Conservation (phyloP, 345 rosid genomes). For the Pistacia atlantica region DNA sequence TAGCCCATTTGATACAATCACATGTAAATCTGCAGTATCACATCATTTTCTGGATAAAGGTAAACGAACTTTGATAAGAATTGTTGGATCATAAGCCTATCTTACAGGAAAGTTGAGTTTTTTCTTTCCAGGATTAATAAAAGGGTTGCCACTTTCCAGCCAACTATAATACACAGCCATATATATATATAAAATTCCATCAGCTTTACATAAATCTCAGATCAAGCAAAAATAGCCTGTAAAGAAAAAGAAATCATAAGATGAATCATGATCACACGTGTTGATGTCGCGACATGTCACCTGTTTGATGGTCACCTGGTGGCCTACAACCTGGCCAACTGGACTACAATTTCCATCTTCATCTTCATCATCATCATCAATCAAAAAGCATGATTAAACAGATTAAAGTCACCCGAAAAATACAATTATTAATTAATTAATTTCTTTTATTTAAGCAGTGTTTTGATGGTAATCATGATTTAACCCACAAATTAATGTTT, state of each 20-base stretch:
- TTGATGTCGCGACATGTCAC: slow-evolving; percentile 32
- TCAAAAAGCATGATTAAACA: not conserved
- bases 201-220: not conserved
- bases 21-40: no score
- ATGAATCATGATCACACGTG: slow-evolving; percentile 31
- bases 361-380: slow-evolving; percentile 7
- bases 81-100: no score
- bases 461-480: slow-evolving; percentile 4
- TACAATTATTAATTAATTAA: no score
- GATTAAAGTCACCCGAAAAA: not conserved
- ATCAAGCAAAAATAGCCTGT: slow-evolving; percentile 16
- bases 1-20: no score
- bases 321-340: slow-evolving; percentile 22
- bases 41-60: no score
- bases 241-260: slow-evolving; percentile 19
- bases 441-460: no score
- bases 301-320: slow-evolving; percentile 28
- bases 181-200: no score
- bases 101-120: no score
- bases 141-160: slow-evolving; percentile 13
- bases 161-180: not conserved
- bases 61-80: no score
- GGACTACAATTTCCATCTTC: slow-evolving; percentile 24
- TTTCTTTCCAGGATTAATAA: no score
- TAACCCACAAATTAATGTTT: slow-evolving; percentile 16